Base-by-base conservation (phyloP, 176 grass and related monocot species). In the Neostapfia colusana region DNA sequence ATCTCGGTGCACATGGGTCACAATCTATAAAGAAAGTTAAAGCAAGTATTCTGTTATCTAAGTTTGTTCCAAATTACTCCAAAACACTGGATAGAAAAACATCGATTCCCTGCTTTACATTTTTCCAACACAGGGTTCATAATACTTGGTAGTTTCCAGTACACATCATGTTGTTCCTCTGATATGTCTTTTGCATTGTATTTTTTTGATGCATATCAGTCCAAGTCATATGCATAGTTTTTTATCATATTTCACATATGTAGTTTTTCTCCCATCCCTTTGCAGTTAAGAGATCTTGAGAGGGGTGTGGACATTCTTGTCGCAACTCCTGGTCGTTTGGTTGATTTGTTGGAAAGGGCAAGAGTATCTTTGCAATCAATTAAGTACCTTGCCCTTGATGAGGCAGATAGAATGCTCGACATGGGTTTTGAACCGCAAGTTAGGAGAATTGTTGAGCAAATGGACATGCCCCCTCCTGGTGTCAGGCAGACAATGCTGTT, bases 361-460 rank as follows among this genome's bases (percentile, higher is more conserved):
- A 87, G 95, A 73, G 92, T 99, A 61, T 95, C 92, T 77, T 81
- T 95, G 35, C 87, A 92, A 50, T 83, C 83, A 70, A 90, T 99
- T 70, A 90, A 77, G 71, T 99, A 88, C 76, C 84, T 99, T 63
- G 95, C 95, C 5, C 89, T 99, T 65, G 95, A 99, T 68, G 95
- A 99, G 81, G 95, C 95, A 17, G 95, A 99, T 75, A 93, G 95
- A 85, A 99, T 99, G 95, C 89, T 99, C 65, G 95, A 99, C 50
- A 99, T 99, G 95, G 95, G 95, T 68, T 99, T 99, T 78, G 95
- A 99, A 77, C 95, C 95, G 62, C 95, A 99, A 79, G 91, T 99
- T 72, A 65, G 95, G 65, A 99, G 84, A 62, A 99, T 99, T 51
- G 95, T 99, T 57, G 92, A 99, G 85, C 95, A 99, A 82, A 90